Evolutionary conservation across 2,329 filamentous ascomycete species (phyloP).

Genomic region (Venturia nashicola): DNA sequence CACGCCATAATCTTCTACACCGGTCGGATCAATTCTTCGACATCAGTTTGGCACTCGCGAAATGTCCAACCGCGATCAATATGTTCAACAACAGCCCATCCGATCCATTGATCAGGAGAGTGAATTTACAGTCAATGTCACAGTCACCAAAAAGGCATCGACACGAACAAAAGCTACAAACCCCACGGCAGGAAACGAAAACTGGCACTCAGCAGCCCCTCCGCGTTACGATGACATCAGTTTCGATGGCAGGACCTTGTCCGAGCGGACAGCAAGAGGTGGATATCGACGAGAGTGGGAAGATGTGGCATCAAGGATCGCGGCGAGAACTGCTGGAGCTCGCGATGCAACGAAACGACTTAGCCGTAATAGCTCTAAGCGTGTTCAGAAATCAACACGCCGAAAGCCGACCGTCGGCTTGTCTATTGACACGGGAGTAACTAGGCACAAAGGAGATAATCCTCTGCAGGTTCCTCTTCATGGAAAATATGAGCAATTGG

Average conservation of each 20-base stretch:
- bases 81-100: background rate
- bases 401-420: background rate
- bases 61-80: background rate
- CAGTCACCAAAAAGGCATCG: slow-evolving; percentile 1
- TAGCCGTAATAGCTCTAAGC: slow-evolving; percentile 38
- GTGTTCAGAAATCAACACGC: slow-evolving; percentile 66
- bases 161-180: background rate
- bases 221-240: background rate
- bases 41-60: background rate
- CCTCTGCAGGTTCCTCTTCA: slow-evolving; percentile 1
- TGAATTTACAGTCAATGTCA: slow-evolving; percentile 6
- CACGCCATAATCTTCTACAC: background rate
- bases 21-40: background rate
- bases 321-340: slow-evolving; percentile 2
- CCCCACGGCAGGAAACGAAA: background rate
- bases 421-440: slow-evolving; percentile 9
- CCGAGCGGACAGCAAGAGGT: background rate
- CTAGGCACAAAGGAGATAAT: background rate
- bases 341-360: background rate
- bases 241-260: background rate
- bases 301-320: slow-evolving; percentile 1
- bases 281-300: slow-evolving; percentile 5
- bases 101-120: background rate
- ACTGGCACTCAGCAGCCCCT: background rate
- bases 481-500: slow-evolving; percentile 5